Evolutionary conservation across 116 monocot species (phyloP).

Genomic region (Phalaenopsis hybrid): DNA sequence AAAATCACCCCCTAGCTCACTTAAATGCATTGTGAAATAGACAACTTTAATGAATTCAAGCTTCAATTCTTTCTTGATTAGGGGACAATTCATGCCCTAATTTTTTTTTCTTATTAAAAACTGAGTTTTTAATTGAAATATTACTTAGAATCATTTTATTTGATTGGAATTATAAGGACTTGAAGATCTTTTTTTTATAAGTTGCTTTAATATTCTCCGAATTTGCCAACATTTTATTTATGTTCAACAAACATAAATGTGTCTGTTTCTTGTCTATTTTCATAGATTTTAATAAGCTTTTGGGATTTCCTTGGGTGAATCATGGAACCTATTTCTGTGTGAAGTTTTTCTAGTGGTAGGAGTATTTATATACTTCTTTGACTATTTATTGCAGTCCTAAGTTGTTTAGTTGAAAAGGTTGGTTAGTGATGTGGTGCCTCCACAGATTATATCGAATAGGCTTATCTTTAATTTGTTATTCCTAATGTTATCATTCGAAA

Average conservation of each 20-base stretch:
- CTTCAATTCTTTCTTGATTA: background rate
- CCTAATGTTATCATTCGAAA: too few relatives aligned
- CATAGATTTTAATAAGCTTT: background rate
- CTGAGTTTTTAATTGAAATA: too few relatives aligned
- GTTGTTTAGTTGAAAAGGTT: too few relatives aligned
- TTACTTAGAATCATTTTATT: too few relatives aligned
- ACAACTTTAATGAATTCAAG: background rate
- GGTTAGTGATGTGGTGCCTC: too few relatives aligned
- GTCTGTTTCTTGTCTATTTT: background rate
- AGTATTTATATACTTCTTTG: too few relatives aligned
- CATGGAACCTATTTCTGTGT: background rate
- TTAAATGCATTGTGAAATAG: background rate
- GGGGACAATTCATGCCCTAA: background rate
- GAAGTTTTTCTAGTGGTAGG: background rate
- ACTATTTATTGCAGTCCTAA: too few relatives aligned
- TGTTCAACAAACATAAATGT: background rate
- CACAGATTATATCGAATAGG: too few relatives aligned
- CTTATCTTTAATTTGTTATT: too few relatives aligned
- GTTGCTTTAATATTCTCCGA: background rate
- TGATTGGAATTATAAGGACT: too few relatives aligned
- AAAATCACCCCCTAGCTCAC: background rate
- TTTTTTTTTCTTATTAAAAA: background rate
- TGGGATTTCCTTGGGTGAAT: background rate
- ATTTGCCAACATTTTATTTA: background rate
- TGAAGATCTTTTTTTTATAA: too few relatives aligned